Conservation (phyloP, 2,329 filamentous ascomycete species). For the Colletotrichum lindemuthianum region DNA sequence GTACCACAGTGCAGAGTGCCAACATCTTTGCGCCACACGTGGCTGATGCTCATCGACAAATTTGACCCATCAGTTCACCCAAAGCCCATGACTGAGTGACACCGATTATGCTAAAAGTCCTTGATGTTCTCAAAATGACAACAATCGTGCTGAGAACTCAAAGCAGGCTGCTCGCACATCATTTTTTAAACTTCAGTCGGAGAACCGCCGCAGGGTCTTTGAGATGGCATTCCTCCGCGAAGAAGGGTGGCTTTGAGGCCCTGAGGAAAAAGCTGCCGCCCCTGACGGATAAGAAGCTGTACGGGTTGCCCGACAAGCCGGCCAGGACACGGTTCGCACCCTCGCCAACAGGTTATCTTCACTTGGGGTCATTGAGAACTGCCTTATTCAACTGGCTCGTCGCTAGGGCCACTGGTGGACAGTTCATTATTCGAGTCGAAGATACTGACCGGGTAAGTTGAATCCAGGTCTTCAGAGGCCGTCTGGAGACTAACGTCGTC, state of each 20-base stretch:
- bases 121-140: conserved; percentile 28
- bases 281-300: conserved; percentile 26
- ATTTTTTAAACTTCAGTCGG: too few relatives aligned
- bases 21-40: conserved; percentile 26
- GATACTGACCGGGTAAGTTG: conserved; percentile 86
- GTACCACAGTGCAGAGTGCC: too few relatives aligned
- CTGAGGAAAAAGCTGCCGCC: conserved; percentile 36
- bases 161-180: background rate
- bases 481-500: conserved; percentile 3
- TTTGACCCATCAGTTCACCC: conserved; percentile 31
- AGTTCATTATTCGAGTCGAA: conserved; percentile 91
- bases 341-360: conserved; percentile 92
- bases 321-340: conserved; percentile 82
- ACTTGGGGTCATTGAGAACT: conserved; percentile 90
- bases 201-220: conserved; percentile 2
- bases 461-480: background rate
- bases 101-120: background rate
- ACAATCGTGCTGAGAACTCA: conserved; percentile 23
- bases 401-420: conserved; percentile 86
- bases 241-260: conserved; percentile 33
- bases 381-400: conserved; percentile 95
- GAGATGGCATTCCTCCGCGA: conserved; percentile 32
- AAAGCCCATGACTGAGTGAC: background rate
- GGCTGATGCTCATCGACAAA: conserved; percentile 35
- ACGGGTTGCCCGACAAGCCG: conserved; percentile 62